Base-by-base conservation (phyloP, 768 basidiomycete species). In the Xerocomus spinulosus region DNA sequence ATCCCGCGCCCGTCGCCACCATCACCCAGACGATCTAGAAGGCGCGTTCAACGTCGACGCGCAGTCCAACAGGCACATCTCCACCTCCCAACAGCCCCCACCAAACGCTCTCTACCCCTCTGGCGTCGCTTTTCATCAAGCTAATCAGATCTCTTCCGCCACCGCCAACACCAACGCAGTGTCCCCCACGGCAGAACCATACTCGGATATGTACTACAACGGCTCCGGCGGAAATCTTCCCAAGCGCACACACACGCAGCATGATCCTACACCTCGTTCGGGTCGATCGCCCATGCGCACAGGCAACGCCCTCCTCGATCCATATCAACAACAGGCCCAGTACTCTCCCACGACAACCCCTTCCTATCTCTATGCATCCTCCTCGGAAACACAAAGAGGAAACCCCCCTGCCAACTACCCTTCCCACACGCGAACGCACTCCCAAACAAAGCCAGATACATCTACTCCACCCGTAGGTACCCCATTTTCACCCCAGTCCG, bases 1-100 rank as follows among this genome's bases (percentile, higher is more conserved):
- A 40, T 65, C 78, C 49, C 76, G 81, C 52, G 61, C 68, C 26
- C 77, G 83, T 53, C 81, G 83, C 57, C 85, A 82, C 60, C 84
- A 83, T 64, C 75, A 81, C 52, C 77, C 77, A 48, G 84, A 85
- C 53, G 85, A 86, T 70, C 68, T 85, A 35, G 84, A 87, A 50
- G 71, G 73, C 50, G 73, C 75, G 49, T 73, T 73, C 56, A 63
- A 66, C 67, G 65, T 67, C 42, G 71, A 71, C 52, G 24, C 46
- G 5, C 63, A 65, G 42, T 9, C 60, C 21, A 36, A 64, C 4
- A 59, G 55, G 14, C 63, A 55, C 41, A 64, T 61, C 44, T 58
- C 61, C 13, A 13, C 54, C 2, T 47, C 76, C 35, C 72, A 74
- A 49, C 64, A 70, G 17, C 79, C 54, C 4, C 14, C 13, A 6